A percentile compares a stretch with the other conserved stretches of the same genome.
Evolutionary conservation across 2,329 filamentous ascomycete species (phyloP).

Genomic region (Anthostomella pinea): DNA sequence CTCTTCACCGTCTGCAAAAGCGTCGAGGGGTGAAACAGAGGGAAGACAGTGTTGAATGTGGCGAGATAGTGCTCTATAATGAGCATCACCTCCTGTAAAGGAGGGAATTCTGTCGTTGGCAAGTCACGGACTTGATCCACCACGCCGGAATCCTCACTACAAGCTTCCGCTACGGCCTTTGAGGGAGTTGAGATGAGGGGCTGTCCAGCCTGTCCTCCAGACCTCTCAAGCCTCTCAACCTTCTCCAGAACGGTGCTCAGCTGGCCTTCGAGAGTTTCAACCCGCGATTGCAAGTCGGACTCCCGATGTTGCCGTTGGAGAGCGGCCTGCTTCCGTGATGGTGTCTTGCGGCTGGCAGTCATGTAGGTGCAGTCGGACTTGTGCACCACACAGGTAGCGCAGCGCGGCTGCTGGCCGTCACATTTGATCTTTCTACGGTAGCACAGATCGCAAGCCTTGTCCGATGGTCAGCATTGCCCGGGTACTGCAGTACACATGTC

Average conservation of each 20-base stretch:
- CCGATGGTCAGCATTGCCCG: conserved; percentile 1
- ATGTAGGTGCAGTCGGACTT: conserved; percentile 18
- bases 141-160: background rate
- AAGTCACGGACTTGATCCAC: too few species aligned
- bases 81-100: conserved; percentile 31
- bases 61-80: conserved; percentile 35
- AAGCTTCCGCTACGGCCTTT: background rate
- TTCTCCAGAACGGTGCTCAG: conserved; percentile 12
- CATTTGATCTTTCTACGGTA: conserved; percentile 22
- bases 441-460: conserved; percentile 20
- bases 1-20: conserved; percentile 33
- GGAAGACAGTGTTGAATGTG: conserved; percentile 32
- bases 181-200: background rate
- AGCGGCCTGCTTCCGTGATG: conserved; percentile 7
- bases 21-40: conserved; percentile 32
- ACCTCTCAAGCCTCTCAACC: conserved; percentile 9
- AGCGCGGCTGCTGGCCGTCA: conserved; percentile 18
- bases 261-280: conserved; percentile 13
- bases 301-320: conserved; percentile 6
- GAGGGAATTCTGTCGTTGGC: conserved; percentile 26
- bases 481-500: background rate
- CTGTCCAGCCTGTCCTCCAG: too few species aligned
- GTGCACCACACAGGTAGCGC: conserved; percentile 16
- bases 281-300: conserved; percentile 12
- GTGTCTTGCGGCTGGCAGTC: conserved; percentile 13